Base-by-base conservation (phyloP, 1,284 basidiomycete species). In the Trametes polyzona region DNA sequence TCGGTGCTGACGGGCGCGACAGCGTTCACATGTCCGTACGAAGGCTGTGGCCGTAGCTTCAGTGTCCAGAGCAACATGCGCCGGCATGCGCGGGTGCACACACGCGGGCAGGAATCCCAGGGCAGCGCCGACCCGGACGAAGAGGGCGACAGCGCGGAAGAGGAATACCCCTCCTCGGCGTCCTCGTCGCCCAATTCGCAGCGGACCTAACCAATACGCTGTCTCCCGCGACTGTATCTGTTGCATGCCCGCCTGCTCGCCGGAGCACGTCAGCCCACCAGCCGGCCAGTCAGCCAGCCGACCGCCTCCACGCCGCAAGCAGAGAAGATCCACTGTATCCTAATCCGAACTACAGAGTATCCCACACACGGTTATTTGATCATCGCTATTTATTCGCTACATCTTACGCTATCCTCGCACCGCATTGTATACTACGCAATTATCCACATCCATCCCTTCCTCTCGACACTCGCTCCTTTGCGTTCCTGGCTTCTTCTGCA, bases 21-120 rank as follows among this genome's bases (percentile, higher is more conserved):
- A 92, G 90, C 90, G 17, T 92, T 89, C 73, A 75, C 80, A 52
- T 93, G 91, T 70, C 84, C 90, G 14, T 82, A 85, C 54, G 83
- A 87, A 58, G 83, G 83, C 57, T 93, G 91, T 71, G 87, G 88
- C 8, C 84, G 90, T 50, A 85, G 85, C 67, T 93, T 93, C 73
- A 92, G 89, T 69, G 91, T 93, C 51, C 83, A 92, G 67, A 92
- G 89, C 71, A 93, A 93, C 76, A 93, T 93, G 91, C 87, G 90
- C 58, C 80, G 90, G 55, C 90, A 93, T 70, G 84, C 88, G 55
- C 83, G 90, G 55, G 86, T 88, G 21, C 90, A 92, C 67, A 77
- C 72, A 26, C 66, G 69, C n/a, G 61, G 61, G 1, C 55, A 65
- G 26, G 67, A 65, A 29, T 51, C 65, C 1, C 65, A 66, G 47